phyloP scores from a whole-genome alignment of 805 yeast species.

The Candida loeiensis region DNA sequence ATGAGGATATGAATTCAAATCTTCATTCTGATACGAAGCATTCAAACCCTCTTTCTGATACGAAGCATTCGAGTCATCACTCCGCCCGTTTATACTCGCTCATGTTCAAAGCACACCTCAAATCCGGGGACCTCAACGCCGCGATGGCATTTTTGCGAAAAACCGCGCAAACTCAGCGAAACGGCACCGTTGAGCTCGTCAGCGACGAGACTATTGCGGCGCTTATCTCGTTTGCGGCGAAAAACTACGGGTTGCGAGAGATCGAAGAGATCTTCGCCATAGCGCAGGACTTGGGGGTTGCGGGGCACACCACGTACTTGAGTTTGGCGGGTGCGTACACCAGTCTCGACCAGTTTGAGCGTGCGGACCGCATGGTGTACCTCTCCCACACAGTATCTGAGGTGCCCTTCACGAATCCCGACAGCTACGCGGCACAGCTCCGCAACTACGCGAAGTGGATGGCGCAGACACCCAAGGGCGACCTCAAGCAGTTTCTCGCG shows the following conservation, averaged over 20 bases:
- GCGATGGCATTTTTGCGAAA: slow-evolving; percentile 27
- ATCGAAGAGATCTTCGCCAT: slow-evolving; percentile 15
- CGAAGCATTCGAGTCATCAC: slow-evolving; percentile 19
- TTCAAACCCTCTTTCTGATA: slow-evolving; percentile 20
- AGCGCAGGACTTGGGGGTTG: slow-evolving; percentile 17
- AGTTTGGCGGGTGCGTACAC: slow-evolving; percentile 28
- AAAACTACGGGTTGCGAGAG: slow-evolving; percentile 20
- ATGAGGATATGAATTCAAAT: no score
- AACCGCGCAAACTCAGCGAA: slow-evolving; percentile 18
- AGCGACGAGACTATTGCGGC: slow-evolving; percentile 15
- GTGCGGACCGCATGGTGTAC: slow-evolving; percentile 30
- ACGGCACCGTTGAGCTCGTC: slow-evolving; percentile 14
- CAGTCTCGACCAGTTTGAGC: slow-evolving; percentile 26
- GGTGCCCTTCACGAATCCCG: slow-evolving; percentile 28
- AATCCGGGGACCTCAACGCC: slow-evolving; percentile 21
- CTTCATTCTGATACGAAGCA: no score
- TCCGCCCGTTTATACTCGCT: slow-evolving; percentile 25
- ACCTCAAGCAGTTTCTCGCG: slow-evolving; percentile 9
- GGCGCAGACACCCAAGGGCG: slow-evolving; percentile 11
- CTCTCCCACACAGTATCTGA: slow-evolving; percentile 29
- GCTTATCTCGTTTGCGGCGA: slow-evolving; percentile 21
- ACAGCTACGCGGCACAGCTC: slow-evolving; percentile 26
- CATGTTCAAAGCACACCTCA: slow-evolving; percentile 25
- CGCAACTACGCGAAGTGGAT: slow-evolving; percentile 31
- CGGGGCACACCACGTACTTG: slow-evolving; percentile 24